These are phyloP conservation scores for Trifolium repens DNA, from an alignment of 306 rosid genomes.

Conservation along the genomic window DNA sequence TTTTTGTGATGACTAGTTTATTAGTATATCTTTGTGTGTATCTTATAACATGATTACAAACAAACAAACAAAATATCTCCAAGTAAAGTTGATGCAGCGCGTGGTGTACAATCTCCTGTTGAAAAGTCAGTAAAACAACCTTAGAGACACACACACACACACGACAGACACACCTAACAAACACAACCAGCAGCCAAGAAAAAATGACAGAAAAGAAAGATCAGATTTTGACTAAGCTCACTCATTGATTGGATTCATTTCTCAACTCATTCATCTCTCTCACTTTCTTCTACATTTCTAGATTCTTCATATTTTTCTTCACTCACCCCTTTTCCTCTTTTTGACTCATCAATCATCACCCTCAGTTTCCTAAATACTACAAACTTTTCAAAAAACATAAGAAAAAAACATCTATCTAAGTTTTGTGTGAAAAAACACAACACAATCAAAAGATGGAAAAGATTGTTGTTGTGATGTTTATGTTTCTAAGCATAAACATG, in stretches of 20 bases:
- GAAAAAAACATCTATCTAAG: not conserved
- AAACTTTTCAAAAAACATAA: not conserved
- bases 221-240: conserved; percentile 33
- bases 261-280: conserved; percentile 14
- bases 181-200: conserved; percentile 42
- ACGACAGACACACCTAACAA: conserved; percentile 29
- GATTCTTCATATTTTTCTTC: conserved; percentile 6
- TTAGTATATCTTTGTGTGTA: not conserved
- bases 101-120: conserved; percentile 26
- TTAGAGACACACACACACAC: not conserved
- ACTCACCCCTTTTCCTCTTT: conserved; percentile 4
- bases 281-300: conserved; percentile 10
- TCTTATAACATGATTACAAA: not conserved
- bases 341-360: conserved; percentile 32
- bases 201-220: not conserved
- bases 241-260: not conserved
- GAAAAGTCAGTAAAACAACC: not conserved
- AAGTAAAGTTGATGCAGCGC: conserved; percentile 27
- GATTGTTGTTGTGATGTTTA: conserved; percentile 5
- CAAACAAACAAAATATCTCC: not conserved
- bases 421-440: conserved; percentile 2
- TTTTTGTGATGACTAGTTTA: no score
- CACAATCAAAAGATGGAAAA: conserved; percentile 27
- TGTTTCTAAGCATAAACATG: conserved; percentile 28
- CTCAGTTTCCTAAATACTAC: not conserved